Base-by-base conservation (phyloP, 805 yeast genomes). In the Barnettozyma sucrosica region DNA sequence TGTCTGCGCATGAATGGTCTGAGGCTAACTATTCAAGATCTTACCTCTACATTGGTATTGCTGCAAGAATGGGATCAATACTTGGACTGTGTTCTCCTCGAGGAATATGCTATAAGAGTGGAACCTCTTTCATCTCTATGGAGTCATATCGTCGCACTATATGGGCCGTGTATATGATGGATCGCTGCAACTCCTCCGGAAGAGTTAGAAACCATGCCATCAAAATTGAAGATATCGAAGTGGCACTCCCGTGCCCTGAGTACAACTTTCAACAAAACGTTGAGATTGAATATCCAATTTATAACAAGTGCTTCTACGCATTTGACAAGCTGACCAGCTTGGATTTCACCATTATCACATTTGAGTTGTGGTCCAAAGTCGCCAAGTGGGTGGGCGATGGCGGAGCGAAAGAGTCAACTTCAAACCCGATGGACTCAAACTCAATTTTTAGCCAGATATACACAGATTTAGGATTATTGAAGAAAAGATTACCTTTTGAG, bases 81-180 rank as follows among this genome's bases (percentile, higher is more conserved):
- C 46, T 68, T 20, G 71, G 71, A 2, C 44, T 68, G 7, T 68
- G 65, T 8, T 57, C 54, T 19, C 38, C 52, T 4, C 44, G 46
- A 28, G 55, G 62, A 0, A 44, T 51, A 7, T 58, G 60, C 43
- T 59, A 59, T 30, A 43, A 48, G 10, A 44, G 48, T 24, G 53
- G 36, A 3, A 38, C 49, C 6, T 34, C 44, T 5, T 58, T 59
- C 32, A 59, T 69, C 19, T 48, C 55, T 7, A 45, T 52, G 13
- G 74, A 70, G 45, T 56, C 63, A 25, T 62, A 66, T 51, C 42
- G 71, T 30, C 51, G 74, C 39, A 68, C 74, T 4, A 54, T 69
- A 4, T 70, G 74, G 74, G 52, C 67, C 4, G 70, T 68, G 11
- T 68, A 64, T 45, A 67, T 69, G 71, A 67, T 70, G 72, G 74